Conservation (phyloP, 345 rosid genomes). For the Salix exigua region DNA sequence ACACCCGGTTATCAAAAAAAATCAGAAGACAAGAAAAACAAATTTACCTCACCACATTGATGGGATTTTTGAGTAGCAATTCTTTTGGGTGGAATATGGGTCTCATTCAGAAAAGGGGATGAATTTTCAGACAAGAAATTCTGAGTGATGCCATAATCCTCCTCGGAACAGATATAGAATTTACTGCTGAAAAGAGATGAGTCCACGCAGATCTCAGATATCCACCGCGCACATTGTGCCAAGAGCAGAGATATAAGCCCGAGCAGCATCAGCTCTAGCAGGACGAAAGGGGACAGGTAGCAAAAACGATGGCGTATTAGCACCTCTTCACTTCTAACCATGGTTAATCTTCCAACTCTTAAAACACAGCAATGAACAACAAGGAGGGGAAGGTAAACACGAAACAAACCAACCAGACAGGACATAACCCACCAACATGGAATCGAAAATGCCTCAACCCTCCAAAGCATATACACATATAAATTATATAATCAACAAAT, state of each 20-base stretch:
- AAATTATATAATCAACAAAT: not conserved
- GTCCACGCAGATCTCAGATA: conserved; percentile 82
- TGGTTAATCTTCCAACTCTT: too few relatives aligned
- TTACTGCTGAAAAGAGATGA: conserved; percentile 83
- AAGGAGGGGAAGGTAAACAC: too few relatives aligned
- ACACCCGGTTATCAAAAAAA: not conserved
- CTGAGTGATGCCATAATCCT: conserved; percentile 45
- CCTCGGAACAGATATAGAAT: conserved; percentile 73
- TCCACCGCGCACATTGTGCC: conserved; percentile 90
- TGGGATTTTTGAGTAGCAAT: conserved; percentile 37
- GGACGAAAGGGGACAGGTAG: conserved; percentile 8
- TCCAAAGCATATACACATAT: not conserved
- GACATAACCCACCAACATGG: not conserved
- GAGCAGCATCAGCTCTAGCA: conserved; percentile 89
- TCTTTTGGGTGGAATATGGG: conserved; percentile 51
- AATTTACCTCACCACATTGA: conserved; percentile 72
- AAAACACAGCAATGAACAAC: too few relatives aligned
- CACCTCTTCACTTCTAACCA: not conserved
- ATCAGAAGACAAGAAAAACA: not conserved
- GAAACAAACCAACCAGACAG: too few relatives aligned
- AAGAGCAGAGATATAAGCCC: conserved; percentile 85
- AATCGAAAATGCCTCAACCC: not conserved
- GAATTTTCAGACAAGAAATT: conserved; percentile 37
- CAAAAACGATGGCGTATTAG: conserved; percentile 9
- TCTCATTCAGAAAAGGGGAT: conserved; percentile 38